Base-by-base conservation (phyloP, 2,329 filamentous ascomycete species). In the Neopestalotiopsis sp. region DNA sequence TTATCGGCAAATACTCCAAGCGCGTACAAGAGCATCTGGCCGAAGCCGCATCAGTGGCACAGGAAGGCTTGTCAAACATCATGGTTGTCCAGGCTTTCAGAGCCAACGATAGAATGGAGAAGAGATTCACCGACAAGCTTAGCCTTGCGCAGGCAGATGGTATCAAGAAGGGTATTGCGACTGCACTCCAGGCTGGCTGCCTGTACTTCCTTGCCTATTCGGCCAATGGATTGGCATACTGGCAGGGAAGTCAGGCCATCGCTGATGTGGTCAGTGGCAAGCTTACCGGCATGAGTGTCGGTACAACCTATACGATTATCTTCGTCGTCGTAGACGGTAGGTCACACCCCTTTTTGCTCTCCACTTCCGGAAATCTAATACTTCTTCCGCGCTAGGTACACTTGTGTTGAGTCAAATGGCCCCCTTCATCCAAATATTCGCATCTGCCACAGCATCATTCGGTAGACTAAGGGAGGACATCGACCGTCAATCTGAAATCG, bases 191-290 rank as follows among this genome's bases (percentile, higher is more conserved):
- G 74, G 82, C 87, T 7, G 89, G 89, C n/a, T 75, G 89, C n/a
- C 77, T 91, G 20, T 92, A 91, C 74, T 91, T 92, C 73, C 85
- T 91, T 68, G 88, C 89, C 2, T 91, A 90, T 72, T 83, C 87
- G 1, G 88, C 88, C 5, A 91, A 90, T 73, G 89, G 86, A 7
- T 78, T 92, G 12, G 89, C 90, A 0, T 91, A 91, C 74, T 92
- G 89, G 88, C 86, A 90, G 76, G 90, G 90, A 59, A 89, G 87
- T 71, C 70, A 70, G 69, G 76, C 68, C 61, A 85, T 85, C 72
- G 81, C 81, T 17, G 76, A 80, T 6, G 76, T 81, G 1, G 78
- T 82, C 7, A 76, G 78, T 3, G 79, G 80, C 3, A 75, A 77
- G 28, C 74, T 74, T 1, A 71, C 75, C 32, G 78, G 78, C 20